Evolutionary conservation across 106 monocot species (phyloP).

Genomic region (Chionographis japonica): DNA sequence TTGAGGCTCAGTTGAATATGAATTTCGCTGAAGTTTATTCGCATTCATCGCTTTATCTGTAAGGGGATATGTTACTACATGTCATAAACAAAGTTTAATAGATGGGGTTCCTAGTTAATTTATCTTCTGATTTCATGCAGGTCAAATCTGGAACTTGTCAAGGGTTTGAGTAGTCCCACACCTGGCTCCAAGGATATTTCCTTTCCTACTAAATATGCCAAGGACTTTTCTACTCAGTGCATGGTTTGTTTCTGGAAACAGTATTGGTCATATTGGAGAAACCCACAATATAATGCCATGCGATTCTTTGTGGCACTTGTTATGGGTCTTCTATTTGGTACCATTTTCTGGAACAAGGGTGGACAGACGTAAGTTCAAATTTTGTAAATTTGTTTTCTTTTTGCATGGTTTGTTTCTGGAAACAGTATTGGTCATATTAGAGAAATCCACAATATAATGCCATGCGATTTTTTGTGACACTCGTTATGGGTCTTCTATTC

Average conservation of each 20-base stretch:
- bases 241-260: slow-evolving; percentile 90
- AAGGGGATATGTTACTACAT: slow-evolving; percentile 9
- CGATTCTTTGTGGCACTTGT: slow-evolving; percentile 55
- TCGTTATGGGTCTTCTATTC: slow-evolving; percentile 54
- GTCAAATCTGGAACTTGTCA: slow-evolving; percentile 53
- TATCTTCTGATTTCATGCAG: slow-evolving; percentile 31
- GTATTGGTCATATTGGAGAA: slow-evolving; percentile 89
- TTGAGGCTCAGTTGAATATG: slow-evolving; percentile 46
- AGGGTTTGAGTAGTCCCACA: slow-evolving; percentile 42
- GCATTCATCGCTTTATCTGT: slow-evolving; percentile 54
- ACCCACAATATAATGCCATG: slow-evolving; percentile 74
- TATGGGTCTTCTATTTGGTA: slow-evolving; percentile 63
- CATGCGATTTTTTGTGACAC: slow-evolving; percentile 54
- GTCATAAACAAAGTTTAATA: background rate
- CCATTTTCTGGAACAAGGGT: slow-evolving; percentile 74
- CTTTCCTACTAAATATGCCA: slow-evolving; percentile 63
- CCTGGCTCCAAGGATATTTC: slow-evolving; percentile 59
- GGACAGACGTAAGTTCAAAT: slow-evolving; percentile 48
- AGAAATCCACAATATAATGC: slow-evolving; percentile 79
- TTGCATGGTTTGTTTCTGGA: slow-evolving; percentile 72
- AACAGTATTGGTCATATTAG: slow-evolving; percentile 94
- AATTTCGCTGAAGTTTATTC: slow-evolving; percentile 79
- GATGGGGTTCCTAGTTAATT: background rate
- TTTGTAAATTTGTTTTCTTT: too few relatives aligned
- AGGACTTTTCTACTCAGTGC: slow-evolving; percentile 52